Base-by-base conservation (phyloP, 129 eudicot species). In the Ambrosia artemisiifolia region DNA sequence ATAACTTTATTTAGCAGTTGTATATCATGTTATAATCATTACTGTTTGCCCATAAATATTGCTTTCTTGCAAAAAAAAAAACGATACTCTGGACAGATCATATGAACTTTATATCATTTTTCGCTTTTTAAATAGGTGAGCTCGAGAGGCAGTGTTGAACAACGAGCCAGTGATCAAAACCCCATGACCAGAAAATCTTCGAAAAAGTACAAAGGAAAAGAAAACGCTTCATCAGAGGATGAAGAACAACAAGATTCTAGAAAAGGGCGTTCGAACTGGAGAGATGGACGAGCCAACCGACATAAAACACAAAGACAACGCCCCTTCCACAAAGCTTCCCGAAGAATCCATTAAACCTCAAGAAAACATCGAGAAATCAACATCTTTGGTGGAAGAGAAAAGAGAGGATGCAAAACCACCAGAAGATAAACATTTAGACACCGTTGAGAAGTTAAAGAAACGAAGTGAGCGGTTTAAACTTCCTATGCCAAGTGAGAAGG, bases 241-340 rank as follows among this genome's bases (percentile, higher is more conserved):
- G 97, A 94, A 51, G 97, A 94, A 57, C 95, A 83, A 70, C 76
- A 75, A 13, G 83, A 70, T 24, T 89, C 96, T 0, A 88, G 78
- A 62, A 88, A 77, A 75, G 99, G 96, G 32, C 97, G 99, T n/a
- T 94, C 99, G 47, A 94, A 75, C 78, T 94, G 64, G 99, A 94
- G 73, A 83, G 99, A 4, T 94, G 99, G 99, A 82, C 93, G 8
- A 94, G 99, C 78, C 97, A 94, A 46, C 50, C 0, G 83, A 77
- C 36, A 74, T 71, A 49, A 67, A 83, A 54, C 11, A 54, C 11
- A 81, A 69, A 33, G 81, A 70, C 53, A 78, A n/a, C n/a, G n/a
- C n/a, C n/a, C n/a, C n/a, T n/a, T n/a, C n/a, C n/a, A n/a, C n/a
- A n/a, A n/a, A n/a, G n/a, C n/a, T n/a, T n/a, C n/a, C n/a, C n/a